Evolutionary conservation across 768 basidiomycete genomes (phyloP), one percentile per base, ranked within the genome.

Genomic region (Boletus pseudopeckii): DNA sequence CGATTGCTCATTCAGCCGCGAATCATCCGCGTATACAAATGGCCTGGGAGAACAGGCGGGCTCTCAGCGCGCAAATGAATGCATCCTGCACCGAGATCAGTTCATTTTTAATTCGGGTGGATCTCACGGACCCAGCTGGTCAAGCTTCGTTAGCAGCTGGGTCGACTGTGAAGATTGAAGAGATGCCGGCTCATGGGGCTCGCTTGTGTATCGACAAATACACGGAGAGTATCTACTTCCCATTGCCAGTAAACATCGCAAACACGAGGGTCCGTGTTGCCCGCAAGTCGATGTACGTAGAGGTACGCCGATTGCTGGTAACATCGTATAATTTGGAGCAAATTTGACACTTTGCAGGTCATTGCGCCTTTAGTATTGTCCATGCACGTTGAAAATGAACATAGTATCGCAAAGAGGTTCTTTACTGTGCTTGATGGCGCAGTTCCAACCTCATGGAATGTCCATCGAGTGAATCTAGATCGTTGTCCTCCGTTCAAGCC

Each of bases 271-370:
- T 77, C 10, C 74, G 80, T 5, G 58, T 84, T 33, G 83, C 83
- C 9, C 73, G 83, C 37, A 82, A 79, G 57, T 84, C 81, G 1
- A 72, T 64, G 24, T 85, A 80, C 52, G 66, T 84, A 5, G 74
- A 71, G 63, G 72, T 71, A 22, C 3, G 64, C 54, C 4, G 28
- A 10, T 40, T 13, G 4, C 17, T 15, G 8, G n/a, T 11, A n/a
- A 24, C 13, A 15, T 14, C 11, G 1, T 7, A 17, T 43, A 15
- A 7, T 28, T 17, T 5, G 11, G 13, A 37, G 4, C 33, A n/a
- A 20, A 2, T 7, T 11, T 54, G 28, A 62, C 7, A 36, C 10
- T 48, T 36, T 39, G 34, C 37, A 56, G 68, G 67, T 70, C 13
- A 50, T 63, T 13, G 55, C 62, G 10, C 62, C 61, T n/a, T 24